A percentile compares a stretch with the other conserved stretches of the same genome.
phyloP scores from a whole-genome alignment of 306 rosid genomes.

The Sophora flavescens region DNA sequence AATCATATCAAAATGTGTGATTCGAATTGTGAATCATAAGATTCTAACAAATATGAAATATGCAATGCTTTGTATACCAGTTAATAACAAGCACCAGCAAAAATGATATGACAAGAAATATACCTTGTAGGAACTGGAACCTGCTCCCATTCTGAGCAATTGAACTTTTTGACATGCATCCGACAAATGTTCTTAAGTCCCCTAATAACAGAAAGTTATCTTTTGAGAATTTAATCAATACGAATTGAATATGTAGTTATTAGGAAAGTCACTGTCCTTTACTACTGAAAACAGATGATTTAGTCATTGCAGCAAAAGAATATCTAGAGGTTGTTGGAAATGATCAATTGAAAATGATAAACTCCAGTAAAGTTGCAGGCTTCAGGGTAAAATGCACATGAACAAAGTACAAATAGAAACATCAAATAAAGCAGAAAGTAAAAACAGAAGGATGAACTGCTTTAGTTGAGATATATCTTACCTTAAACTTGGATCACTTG shows the following conservation, averaged over 20 bases:
- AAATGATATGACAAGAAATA: background rate
- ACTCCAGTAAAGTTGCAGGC: background rate
- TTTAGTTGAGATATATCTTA: conserved; percentile 44
- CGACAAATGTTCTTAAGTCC: conserved; percentile 86
- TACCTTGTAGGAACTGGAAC: conserved; percentile 90
- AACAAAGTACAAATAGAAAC: background rate
- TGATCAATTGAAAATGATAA: background rate
- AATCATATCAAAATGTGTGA: too few relatives aligned
- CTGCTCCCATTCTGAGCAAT: conserved; percentile 85
- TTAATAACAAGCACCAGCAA: conserved; percentile 14
- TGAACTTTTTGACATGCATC: conserved; percentile 81
- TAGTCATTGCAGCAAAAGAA: background rate
- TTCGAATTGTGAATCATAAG: too few relatives aligned
- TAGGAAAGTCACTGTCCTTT: background rate
- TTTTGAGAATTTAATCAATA: background rate
- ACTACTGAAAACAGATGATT: conserved; percentile 1
- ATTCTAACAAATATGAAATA: background rate
- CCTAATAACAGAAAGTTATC: conserved; percentile 57
- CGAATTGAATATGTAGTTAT: conserved; percentile 5
- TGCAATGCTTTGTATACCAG: background rate
- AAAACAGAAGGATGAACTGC: conserved; percentile 16
- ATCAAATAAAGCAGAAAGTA: background rate
- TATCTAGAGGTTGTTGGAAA: background rate
- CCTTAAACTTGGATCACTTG: conserved; percentile 88
- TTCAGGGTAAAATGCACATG: background rate